A percentile compares a stretch with the other conserved stretches of the same genome.
Evolutionary conservation across 2,329 filamentous ascomycete species (phyloP).

Genomic region (Colletotrichum eleusines): DNA sequence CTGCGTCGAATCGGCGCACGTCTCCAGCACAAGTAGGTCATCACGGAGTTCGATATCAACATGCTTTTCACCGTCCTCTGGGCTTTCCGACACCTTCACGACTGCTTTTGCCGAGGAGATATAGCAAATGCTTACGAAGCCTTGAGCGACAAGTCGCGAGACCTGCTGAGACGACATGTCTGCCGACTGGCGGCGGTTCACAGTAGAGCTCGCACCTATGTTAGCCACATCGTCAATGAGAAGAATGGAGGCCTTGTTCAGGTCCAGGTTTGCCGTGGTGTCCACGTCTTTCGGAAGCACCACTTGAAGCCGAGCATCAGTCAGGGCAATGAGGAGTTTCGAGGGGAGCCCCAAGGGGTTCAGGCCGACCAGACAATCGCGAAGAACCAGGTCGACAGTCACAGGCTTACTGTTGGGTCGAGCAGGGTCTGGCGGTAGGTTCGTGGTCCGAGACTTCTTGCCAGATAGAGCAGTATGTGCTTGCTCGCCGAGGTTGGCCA

Average conservation of each 20-base stretch:
- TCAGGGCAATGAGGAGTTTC: conserved; percentile 83
- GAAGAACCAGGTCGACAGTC: conserved; percentile 79
- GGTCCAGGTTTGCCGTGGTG: conserved; percentile 72
- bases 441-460: conserved; percentile 22
- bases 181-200: conserved; percentile 47
- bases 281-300: conserved; percentile 74
- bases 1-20: conserved; percentile 96
- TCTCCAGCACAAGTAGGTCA: conserved; percentile 89
- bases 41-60: conserved; percentile 87
- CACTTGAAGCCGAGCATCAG: conserved; percentile 79
- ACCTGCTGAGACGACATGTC: conserved; percentile 63
- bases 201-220: conserved; percentile 32
- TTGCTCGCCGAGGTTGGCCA: conserved; percentile 79
- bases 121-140: conserved; percentile 88
- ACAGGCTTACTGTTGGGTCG: conserved; percentile 64
- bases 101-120: conserved; percentile 83
- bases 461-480: conserved; percentile 62
- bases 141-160: conserved; percentile 70
- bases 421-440: conserved; percentile 35
- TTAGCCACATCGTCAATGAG: conserved; percentile 79
- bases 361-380: conserved; percentile 85
- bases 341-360: conserved; percentile 82
- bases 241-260: conserved; percentile 86
- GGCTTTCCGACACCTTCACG: conserved; percentile 70
- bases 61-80: conserved; percentile 70